Evolutionary conservation across 2,329 filamentous ascomycete genomes (phyloP).

Genomic region (Chrysoporthe puriensis): DNA sequence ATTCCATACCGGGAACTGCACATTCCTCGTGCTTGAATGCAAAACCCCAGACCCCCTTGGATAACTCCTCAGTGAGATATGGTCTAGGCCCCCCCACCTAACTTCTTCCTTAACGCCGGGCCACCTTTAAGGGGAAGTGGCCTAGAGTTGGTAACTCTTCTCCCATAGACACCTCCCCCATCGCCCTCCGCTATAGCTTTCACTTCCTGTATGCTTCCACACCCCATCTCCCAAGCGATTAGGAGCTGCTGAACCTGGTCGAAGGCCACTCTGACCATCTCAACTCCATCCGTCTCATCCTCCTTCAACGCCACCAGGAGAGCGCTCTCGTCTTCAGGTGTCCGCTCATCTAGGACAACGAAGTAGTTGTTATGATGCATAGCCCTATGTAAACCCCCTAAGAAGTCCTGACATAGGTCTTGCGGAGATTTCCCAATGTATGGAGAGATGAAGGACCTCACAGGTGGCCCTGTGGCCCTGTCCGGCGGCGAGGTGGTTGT

Average conservation of each 20-base stretch:
- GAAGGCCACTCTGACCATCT: slow-evolving; percentile 1
- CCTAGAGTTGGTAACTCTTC: not conserved
- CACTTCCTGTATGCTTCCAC: not conserved
- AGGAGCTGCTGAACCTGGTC: not conserved
- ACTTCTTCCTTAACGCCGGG: not conserved
- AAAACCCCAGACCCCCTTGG: not conserved
- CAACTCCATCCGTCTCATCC: not conserved
- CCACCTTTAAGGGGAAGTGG: not conserved
- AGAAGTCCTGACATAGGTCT: not conserved
- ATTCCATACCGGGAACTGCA: too few relatives aligned
- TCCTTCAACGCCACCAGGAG: not conserved
- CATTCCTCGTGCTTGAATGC: too few relatives aligned
- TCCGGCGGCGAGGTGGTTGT: not conserved
- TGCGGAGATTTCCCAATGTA: not conserved
- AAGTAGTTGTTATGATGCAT: not conserved
- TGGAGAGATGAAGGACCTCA: not conserved
- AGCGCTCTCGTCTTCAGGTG: not conserved
- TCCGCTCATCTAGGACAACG: not conserved
- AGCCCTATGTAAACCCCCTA: not conserved
- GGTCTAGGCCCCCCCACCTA: not conserved
- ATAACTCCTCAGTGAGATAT: not conserved
- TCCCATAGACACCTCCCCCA: not conserved
- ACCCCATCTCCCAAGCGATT: not conserved
- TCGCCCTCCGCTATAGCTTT: not conserved
- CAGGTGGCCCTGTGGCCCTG: not conserved